Conservation (phyloP, 176 grass and related monocot species). For the Zoysia pacifica region DNA sequence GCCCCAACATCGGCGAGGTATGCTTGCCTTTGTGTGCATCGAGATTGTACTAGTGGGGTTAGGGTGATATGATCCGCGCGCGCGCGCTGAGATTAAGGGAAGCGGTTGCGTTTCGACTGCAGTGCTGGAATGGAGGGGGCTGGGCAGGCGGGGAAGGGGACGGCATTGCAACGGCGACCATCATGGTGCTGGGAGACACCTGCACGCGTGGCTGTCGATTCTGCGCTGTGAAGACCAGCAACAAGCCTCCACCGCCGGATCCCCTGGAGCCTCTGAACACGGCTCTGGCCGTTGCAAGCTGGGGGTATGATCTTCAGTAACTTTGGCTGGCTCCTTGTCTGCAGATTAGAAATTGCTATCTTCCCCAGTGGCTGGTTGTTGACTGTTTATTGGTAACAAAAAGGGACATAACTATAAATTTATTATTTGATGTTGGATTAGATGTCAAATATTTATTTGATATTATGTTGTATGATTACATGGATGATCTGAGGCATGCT, state of each 20-base stretch:
- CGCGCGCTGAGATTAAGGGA: background rate
- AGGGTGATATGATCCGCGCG: background rate
- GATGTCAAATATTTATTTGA: background rate
- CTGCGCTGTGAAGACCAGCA: slow-evolving; percentile 87
- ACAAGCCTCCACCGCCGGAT: slow-evolving; percentile 61
- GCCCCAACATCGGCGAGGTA: slow-evolving; percentile 98
- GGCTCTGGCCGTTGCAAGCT: slow-evolving; percentile 64
- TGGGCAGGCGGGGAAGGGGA: slow-evolving; percentile 76
- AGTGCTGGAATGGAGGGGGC: slow-evolving; percentile 95
- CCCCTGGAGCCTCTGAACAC: slow-evolving; percentile 73
- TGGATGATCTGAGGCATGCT: background rate
- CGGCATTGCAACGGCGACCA: slow-evolving; percentile 77
- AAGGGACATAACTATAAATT: background rate
- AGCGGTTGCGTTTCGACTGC: background rate
- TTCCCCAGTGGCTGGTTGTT: no score
- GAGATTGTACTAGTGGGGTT: background rate
- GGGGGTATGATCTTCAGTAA: slow-evolving; percentile 53
- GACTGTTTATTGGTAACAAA: background rate
- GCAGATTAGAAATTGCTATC: no score
- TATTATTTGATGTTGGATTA: background rate
- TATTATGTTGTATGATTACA: background rate
- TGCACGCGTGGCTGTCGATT: slow-evolving; percentile 89
- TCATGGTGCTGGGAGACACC: slow-evolving; percentile 91
- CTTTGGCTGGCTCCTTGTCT: background rate
- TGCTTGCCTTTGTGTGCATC: background rate